A percentile compares a stretch with the other conserved stretches of the same genome.
phyloP scores from a whole-genome alignment of 1,284 basidiomycete genomes.

The Irpex sp. region DNA sequence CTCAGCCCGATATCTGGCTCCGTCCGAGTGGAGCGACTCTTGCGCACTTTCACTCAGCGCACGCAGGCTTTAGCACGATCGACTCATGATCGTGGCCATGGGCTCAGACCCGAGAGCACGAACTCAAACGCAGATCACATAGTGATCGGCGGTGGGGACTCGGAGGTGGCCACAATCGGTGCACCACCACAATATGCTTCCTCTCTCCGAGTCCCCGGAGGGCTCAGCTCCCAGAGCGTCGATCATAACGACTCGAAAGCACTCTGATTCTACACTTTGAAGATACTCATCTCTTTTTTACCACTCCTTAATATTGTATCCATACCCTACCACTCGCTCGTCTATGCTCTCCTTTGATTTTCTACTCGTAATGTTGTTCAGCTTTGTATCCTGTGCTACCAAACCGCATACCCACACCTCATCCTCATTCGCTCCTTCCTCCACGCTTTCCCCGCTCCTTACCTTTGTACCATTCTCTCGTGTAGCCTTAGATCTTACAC shows the following conservation, averaged over 20 bases:
- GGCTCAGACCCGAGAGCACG: not conserved
- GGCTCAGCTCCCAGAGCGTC: too few species aligned
- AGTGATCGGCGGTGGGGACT: too few species aligned
- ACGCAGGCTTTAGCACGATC: not conserved
- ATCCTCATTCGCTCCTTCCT: not conserved
- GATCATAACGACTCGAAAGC: too few species aligned
- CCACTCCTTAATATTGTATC: not conserved
- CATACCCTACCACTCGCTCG: not conserved
- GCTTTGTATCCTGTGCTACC: not conserved
- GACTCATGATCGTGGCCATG: not conserved
- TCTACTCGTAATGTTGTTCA: not conserved
- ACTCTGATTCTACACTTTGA: too few species aligned
- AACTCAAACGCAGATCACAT: not conserved
- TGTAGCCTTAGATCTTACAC: not conserved
- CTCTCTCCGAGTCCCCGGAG: not conserved
- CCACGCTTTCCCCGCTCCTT: not conserved
- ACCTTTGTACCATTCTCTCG: not conserved
- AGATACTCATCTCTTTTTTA: too few species aligned
- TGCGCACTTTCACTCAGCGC: not conserved
- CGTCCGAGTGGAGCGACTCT: not conserved
- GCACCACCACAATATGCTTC: not conserved
- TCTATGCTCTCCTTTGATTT: not conserved
- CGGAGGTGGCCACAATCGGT: not conserved
- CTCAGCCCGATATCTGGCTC: not conserved
- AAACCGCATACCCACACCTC: not conserved